These are phyloP conservation scores for Arthroderma uncinatum DNA, from an alignment of 2,329 filamentous ascomycete species.

Conservation along the genomic window DNA sequence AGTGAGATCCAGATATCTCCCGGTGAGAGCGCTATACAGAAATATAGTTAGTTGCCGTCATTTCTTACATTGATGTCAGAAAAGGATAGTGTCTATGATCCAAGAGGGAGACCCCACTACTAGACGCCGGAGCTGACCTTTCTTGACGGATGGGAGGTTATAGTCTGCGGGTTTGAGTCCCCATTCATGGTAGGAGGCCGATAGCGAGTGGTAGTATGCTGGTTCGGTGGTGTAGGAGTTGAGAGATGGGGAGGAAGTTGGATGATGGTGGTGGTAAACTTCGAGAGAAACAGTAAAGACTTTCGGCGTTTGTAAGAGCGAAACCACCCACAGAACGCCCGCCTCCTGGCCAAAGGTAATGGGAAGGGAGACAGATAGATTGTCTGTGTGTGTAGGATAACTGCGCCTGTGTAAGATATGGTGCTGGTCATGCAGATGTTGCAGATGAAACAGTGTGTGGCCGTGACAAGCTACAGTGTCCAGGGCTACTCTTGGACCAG, in stretches of 20 bases:
- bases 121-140: slow-evolving; percentile 24
- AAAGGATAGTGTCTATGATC: too few species aligned
- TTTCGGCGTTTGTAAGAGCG: not conserved
- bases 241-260: not conserved
- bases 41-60: slow-evolving; percentile 11
- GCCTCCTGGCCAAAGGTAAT: too few species aligned
- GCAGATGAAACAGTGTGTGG: not conserved
- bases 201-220: not conserved
- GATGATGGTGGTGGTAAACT: not conserved
- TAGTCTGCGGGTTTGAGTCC: slow-evolving; percentile 27
- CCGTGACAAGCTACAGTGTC: not conserved
- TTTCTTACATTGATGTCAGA: slow-evolving; percentile 7
- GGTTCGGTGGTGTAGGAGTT: not conserved
- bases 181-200: slow-evolving; percentile 24
- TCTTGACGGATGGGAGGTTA: slow-evolving; percentile 26
- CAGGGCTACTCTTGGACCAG: not conserved
- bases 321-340: not conserved
- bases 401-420: not conserved
- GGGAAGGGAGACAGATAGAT: too few species aligned
- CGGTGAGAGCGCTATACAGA: slow-evolving; percentile 24
- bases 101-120: not conserved
- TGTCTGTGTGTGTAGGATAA: not conserved
- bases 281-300: not conserved
- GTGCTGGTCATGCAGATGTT: too few species aligned
- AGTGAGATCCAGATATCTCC: slow-evolving; percentile 27